These are phyloP conservation scores for Smallanthus sonchifolius DNA, from an alignment of 129 eudicot species.

Conservation along the genomic window DNA sequence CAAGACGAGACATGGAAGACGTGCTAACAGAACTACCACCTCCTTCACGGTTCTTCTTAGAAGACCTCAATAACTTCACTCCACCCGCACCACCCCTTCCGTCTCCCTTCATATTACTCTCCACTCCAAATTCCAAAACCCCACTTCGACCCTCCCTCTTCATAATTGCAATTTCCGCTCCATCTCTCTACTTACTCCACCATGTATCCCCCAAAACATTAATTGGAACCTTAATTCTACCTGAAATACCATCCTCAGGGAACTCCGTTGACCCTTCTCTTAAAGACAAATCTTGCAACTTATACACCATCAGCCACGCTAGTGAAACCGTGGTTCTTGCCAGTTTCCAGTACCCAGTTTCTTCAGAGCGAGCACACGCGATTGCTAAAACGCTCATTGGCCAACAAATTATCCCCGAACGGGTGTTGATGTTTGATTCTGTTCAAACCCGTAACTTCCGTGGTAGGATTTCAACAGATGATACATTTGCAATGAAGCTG, in stretches of 20 bases:
- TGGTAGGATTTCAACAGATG: conserved; percentile 84
- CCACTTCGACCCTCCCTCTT: conserved; percentile 67
- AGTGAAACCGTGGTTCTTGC: conserved; percentile 50
- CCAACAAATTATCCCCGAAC: conserved; percentile 56
- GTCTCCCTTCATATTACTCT: conserved; percentile 58
- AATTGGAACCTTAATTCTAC: conserved; percentile 70
- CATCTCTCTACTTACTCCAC: conserved; percentile 69
- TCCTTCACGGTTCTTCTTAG: conserved; percentile 87
- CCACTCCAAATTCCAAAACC: conserved; percentile 39
- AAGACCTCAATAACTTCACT: conserved; percentile 87
- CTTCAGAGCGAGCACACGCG: conserved; percentile 68
- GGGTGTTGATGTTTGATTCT: conserved; percentile 76
- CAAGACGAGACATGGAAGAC: conserved; percentile 62
- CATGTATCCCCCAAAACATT: conserved; percentile 63
- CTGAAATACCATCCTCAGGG: conserved; percentile 75
- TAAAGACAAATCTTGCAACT: conserved; percentile 76
- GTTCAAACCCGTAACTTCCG: conserved; percentile 75
- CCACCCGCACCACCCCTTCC: conserved; percentile 82
- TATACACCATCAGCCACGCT: conserved; percentile 51
- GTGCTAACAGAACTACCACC: conserved; percentile 90
- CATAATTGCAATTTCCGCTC: conserved; percentile 74
- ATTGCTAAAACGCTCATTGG: conserved; percentile 65
- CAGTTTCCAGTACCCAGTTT: conserved; percentile 54
- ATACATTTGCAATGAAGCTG: conserved; percentile 74
- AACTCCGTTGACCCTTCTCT: conserved; percentile 63